phyloP scores from a whole-genome alignment of 2,329 filamentous ascomycete genomes.

The Didymosphaeria variabile region DNA sequence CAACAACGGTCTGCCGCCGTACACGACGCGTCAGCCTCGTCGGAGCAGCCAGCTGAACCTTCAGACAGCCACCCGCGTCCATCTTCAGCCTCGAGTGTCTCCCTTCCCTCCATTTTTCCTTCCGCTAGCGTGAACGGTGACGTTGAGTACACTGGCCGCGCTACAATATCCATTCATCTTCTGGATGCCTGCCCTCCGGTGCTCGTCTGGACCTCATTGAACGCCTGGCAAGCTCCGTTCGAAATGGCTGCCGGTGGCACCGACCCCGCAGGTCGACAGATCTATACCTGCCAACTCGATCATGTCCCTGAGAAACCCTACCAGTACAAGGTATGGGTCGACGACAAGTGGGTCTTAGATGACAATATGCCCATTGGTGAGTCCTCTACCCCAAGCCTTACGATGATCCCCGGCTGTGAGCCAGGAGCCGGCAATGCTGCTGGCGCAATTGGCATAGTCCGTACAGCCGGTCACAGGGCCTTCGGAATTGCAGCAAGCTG shows the following conservation, averaged over 20 bases:
- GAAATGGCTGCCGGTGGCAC: slow-evolving; percentile 66
- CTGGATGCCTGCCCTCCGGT: slow-evolving; percentile 71
- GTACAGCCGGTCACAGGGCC: background rate
- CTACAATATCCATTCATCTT: slow-evolving; percentile 69
- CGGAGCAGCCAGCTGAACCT: background rate
- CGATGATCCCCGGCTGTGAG: background rate
- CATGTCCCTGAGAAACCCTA: slow-evolving; percentile 67
- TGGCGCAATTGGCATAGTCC: background rate
- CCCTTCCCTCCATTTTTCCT: slow-evolving; percentile 11
- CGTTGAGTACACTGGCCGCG: slow-evolving; percentile 35
- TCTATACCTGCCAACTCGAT: slow-evolving; percentile 67
- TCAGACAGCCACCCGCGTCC: background rate
- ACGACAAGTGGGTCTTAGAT: slow-evolving; percentile 72
- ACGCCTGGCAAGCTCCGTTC: slow-evolving; percentile 68
- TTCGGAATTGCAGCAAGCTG: slow-evolving; percentile 19
- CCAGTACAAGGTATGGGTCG: slow-evolving; percentile 79
- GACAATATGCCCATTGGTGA: slow-evolving; percentile 68
- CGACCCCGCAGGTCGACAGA: slow-evolving; percentile 61
- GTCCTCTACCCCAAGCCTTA: slow-evolving; percentile 24
- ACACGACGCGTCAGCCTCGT: background rate
- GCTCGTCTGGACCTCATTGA: slow-evolving; percentile 75
- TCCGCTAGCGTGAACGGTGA: slow-evolving; percentile 10
- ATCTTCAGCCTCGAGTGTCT: background rate
- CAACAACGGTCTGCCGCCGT: background rate
- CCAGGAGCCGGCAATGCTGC: background rate